Evolutionary conservation across 331 rosid genomes (phyloP).

Genomic region (Cucumis variabilis): DNA sequence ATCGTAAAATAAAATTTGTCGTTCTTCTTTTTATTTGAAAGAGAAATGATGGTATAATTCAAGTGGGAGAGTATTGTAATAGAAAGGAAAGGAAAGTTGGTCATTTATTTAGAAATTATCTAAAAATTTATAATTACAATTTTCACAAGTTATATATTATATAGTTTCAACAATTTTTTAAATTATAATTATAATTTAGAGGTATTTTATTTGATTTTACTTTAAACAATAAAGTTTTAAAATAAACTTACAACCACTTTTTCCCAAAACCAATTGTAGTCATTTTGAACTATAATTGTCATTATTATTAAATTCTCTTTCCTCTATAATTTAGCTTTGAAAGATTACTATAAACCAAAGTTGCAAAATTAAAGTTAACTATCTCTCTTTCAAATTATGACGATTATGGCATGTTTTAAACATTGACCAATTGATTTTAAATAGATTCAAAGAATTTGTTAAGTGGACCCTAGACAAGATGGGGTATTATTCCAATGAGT

Average conservation of each 20-base stretch:
- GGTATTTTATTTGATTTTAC: not conserved
- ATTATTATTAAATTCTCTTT: not conserved
- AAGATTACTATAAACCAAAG: not conserved
- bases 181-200: not conserved
- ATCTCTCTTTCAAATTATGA: not conserved
- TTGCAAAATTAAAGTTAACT: not conserved
- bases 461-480: conserved; percentile 1
- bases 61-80: no score
- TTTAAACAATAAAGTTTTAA: not conserved
- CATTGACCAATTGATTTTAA: not conserved
- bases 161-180: no score
- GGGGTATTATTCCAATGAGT: not conserved
- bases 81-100: not conserved
- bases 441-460: not conserved
- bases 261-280: not conserved
- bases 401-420: not conserved
- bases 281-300: not conserved
- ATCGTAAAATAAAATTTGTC: no score
- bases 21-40: no score
- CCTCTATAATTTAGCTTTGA: not conserved
- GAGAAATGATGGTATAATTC: not conserved
- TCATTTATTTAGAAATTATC: no score
- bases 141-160: no score
- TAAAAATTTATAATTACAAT: no score
- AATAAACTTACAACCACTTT: not conserved